Percentiles rank a stretch among this genome's conserved stretches.
phyloP scores from a whole-genome alignment of 331 rosid genomes.

The Telfairia occidentalis region DNA sequence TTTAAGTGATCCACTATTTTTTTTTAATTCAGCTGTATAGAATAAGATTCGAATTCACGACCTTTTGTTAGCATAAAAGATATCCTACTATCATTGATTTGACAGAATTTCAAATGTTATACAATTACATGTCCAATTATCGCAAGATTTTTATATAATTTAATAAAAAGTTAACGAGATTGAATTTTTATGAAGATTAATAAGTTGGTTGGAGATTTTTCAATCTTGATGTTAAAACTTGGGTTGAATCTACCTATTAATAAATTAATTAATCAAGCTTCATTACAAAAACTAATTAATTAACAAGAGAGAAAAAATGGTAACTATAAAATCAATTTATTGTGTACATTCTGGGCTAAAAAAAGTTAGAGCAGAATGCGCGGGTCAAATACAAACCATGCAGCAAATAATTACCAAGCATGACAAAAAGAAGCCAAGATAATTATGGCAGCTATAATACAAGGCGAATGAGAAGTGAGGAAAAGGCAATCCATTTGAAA shows the following conservation, averaged over 20 bases:
- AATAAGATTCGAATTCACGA: too few species aligned
- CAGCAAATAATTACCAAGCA: not conserved
- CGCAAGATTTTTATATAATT: not conserved
- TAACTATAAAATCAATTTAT: not conserved
- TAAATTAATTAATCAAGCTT: not conserved
- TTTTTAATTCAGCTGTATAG: not conserved
- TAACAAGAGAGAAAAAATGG: not conserved
- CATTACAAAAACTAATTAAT: not conserved
- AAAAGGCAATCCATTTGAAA: not conserved
- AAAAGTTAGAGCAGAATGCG: not conserved
- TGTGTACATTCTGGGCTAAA: not conserved
- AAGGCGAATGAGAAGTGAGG: not conserved
- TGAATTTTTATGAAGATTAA: not conserved
- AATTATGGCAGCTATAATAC: not conserved
- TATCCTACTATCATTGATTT: too few species aligned
- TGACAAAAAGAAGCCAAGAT: not conserved
- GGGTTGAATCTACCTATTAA: not conserved
- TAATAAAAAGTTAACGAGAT: not conserved
- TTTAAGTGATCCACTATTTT: too few species aligned
- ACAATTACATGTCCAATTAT: not conserved
- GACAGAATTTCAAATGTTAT: too few species aligned
- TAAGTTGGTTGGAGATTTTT: not conserved
- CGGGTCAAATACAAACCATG: not conserved
- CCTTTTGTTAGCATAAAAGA: too few species aligned
- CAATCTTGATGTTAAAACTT: not conserved